Conservation (phyloP, 768 basidiomycete species). For the Lentinula detonsa region DNA sequence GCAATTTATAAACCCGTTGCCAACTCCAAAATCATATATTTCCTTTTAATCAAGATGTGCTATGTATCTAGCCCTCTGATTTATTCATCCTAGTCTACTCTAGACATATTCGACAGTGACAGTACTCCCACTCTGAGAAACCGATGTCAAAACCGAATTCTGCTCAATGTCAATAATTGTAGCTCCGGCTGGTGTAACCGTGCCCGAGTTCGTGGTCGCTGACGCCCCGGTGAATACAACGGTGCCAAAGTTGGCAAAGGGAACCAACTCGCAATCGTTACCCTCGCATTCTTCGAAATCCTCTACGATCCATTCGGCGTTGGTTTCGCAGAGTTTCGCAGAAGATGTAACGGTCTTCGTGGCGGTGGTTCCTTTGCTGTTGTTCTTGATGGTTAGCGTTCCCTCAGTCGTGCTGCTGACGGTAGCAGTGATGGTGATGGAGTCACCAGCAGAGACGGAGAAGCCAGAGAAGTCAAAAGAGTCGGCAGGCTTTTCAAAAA, state of each 20-base stretch:
- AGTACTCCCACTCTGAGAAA: conserved; percentile 10
- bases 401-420: conserved; percentile 1
- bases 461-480: conserved; percentile 3
- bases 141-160: conserved; percentile 19
- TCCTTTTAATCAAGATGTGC: too few relatives aligned
- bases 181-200: conserved; percentile 20
- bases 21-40: too few relatives aligned
- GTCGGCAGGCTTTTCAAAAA: neutral
- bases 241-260: conserved; percentile 31
- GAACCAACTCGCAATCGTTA: conserved; percentile 14
- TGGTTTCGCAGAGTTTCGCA: neutral
- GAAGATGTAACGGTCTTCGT: neutral
- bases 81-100: neutral
- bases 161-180: conserved; percentile 30
- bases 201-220: conserved; percentile 20
- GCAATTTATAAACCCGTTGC: too few relatives aligned
- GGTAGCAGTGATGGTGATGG: conserved; percentile 1
- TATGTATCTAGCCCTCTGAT: too few relatives aligned
- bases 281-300: conserved; percentile 7
- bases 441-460: conserved; percentile 7
- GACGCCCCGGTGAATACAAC: conserved; percentile 27
- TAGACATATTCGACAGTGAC: conserved; percentile 14
- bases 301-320: conserved; percentile 6
- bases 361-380: conserved; percentile 2
- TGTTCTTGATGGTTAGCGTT: conserved; percentile 6